Evolutionary conservation across 2,329 filamentous ascomycete genomes (phyloP).

Genomic region (Neofusicoccum cordaticola): DNA sequence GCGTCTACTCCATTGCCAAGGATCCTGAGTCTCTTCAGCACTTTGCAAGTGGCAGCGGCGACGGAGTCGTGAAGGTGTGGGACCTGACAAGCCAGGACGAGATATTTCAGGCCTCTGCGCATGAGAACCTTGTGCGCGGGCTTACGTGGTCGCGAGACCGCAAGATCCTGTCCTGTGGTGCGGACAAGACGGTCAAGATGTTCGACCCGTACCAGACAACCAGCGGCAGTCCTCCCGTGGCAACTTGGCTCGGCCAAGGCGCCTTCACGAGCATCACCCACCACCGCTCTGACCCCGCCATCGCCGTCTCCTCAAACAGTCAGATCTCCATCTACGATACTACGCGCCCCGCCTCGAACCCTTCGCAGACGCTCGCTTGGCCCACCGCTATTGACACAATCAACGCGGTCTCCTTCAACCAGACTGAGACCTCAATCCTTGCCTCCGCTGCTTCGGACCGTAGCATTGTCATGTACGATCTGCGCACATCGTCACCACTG

Average conservation of each 20-base stretch:
- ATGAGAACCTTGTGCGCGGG: constrained; percentile 91
- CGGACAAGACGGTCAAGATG: constrained; percentile 82
- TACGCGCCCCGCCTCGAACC: constrained; percentile 70
- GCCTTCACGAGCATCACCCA: constrained; percentile 83
- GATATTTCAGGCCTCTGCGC: constrained; percentile 74
- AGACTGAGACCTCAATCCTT: constrained; percentile 83
- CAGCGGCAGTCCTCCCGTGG: constrained; percentile 66
- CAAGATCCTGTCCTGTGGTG: constrained; percentile 82
- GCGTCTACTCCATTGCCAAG: constrained; percentile 53
- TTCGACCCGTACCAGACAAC: constrained; percentile 82
- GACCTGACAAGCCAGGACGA: constrained; percentile 71
- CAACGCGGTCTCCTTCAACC: constrained; percentile 83
- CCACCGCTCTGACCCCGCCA: constrained; percentile 73
- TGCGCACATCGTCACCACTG: constrained; percentile 80
- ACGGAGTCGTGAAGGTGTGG: constrained; percentile 91
- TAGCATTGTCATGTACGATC: constrained; percentile 84
- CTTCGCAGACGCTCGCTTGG: constrained; percentile 81
- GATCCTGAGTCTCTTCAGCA: constrained; percentile 37
- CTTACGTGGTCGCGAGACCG: constrained; percentile 84
- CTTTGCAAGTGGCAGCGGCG: constrained; percentile 56
- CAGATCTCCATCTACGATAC: constrained; percentile 87
- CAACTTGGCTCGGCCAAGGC: constrained; percentile 78
- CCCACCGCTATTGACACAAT: constrained; percentile 89
- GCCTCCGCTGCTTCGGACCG: constrained; percentile 81
- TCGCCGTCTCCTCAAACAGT: constrained; percentile 70